A percentile compares a stretch with the other conserved stretches of the same genome.
These are phyloP conservation scores for Geoglossum glabrum DNA, from an alignment of 495 filamentous ascomycete genomes.

Conservation along the genomic window DNA sequence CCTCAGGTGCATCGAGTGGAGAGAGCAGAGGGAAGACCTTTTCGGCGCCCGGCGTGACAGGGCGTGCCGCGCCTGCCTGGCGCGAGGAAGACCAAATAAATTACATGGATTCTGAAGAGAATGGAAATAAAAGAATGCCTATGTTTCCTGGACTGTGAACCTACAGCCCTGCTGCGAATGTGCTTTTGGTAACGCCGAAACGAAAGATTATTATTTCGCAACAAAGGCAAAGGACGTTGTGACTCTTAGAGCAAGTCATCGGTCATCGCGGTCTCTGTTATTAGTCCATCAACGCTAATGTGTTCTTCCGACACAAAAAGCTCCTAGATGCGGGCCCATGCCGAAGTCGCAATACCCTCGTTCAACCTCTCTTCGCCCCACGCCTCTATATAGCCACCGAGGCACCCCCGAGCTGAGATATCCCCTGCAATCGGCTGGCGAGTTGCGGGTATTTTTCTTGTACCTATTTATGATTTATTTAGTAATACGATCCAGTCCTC, in stretches of 20 bases:
- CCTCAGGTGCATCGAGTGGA: neutral
- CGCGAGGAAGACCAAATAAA: neutral
- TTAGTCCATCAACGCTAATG: neutral
- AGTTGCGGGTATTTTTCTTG: conserved; percentile 97
- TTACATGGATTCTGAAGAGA: neutral
- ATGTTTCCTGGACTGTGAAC: neutral
- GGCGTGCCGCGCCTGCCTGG: neutral
- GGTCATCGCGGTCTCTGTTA: neutral
- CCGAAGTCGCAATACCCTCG: neutral
- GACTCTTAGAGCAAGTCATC: neutral
- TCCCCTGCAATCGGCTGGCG: conserved; percentile 58
- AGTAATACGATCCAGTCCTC: neutral
- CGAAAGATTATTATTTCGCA: neutral
- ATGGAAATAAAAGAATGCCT: neutral
- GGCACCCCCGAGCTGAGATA: conserved; percentile 29
- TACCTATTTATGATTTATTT: conserved; percentile 26
- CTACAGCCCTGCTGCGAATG: neutral
- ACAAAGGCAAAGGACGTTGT: neutral
- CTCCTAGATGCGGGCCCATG: neutral
- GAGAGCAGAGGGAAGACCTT: neutral
- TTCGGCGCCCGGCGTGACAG: neutral
- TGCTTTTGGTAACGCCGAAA: neutral
- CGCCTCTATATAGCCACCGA: conserved; percentile 16
- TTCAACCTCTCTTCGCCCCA: neutral
- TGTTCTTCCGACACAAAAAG: neutral